Base-by-base conservation (phyloP, 2,329 filamentous ascomycete genomes). In the Cladobotryum mycophilum region DNA sequence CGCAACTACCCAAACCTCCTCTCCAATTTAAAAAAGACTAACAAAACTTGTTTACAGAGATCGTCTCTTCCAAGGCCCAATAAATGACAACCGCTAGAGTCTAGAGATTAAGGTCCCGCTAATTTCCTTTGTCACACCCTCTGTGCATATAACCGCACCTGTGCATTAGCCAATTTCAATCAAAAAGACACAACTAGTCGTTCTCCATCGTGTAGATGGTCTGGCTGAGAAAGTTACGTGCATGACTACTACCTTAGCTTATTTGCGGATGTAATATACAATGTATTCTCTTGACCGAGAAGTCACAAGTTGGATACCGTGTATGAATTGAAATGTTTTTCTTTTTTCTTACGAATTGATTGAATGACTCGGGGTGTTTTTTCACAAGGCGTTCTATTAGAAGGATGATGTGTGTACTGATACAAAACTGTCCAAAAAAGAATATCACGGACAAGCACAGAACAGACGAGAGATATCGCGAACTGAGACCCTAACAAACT, bases 1-100 rank as follows among this genome's bases (percentile, higher is more conserved):
- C 30, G n/a, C 34, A 15, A 22, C 8, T 12, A 30, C 30, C 6
- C 34, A 47, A 45, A 15, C 46, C 42, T 45, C 34, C 34, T 36
- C 12, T 13, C 11, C 20, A 11, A 20, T n/a, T 18, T 14, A 20
- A 20, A 40, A 41, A 34, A 14, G 58, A 20, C 74, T 75, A 68
- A 75, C 64, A 4, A 7, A 7, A 14, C 12, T 3, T 14, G n/a
- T n/a, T 22, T 49, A 17, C 67, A 85, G 81, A 75, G 70, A 84
- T 85, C 63, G 75, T 84, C 62, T 71, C 78, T 55, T 72, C 79
- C 66, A 84, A 84, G 74, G 70, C 79, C 60, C 74, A 83, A 80
- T 84, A 84, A 71, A 77, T 68, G 64, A 64, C 56, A 59, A 61
- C 41, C 53, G 56, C 58, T 64, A 64, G 63, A 69, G 65, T 61